Evolutionary conservation across 805 yeast species (phyloP).

Genomic region (Limtongozyma cylindracea): DNA sequence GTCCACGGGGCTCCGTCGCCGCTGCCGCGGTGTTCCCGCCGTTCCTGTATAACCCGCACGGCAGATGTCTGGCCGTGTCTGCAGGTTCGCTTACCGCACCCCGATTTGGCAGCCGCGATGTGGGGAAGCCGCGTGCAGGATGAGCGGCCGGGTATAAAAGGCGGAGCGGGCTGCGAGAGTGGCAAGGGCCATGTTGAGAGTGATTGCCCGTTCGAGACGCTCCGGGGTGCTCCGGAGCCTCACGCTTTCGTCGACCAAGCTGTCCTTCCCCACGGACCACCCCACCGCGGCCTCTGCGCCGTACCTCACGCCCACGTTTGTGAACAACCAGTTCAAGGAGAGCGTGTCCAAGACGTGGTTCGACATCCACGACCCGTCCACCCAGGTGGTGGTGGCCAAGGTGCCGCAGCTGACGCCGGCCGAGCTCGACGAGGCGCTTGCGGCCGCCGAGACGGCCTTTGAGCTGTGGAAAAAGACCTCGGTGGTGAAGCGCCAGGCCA

Average conservation of each 20-base stretch:
- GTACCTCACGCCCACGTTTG: slow-evolving; percentile 22
- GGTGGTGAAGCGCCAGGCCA: slow-evolving; percentile 46
- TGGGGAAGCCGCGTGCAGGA: too few relatives aligned
- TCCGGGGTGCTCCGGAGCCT: too few relatives aligned
- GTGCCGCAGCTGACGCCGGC: slow-evolving; percentile 33
- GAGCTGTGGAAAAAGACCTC: slow-evolving; percentile 23
- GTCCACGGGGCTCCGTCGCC: too few relatives aligned
- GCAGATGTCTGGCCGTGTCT: too few relatives aligned
- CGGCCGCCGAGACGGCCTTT: slow-evolving; percentile 39
- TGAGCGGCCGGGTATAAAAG: too few relatives aligned
- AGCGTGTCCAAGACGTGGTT: slow-evolving; percentile 19
- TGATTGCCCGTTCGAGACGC: too few relatives aligned
- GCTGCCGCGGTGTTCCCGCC: too few relatives aligned
- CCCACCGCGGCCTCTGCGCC: slow-evolving; percentile 11
- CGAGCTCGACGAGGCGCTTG: slow-evolving; percentile 41
- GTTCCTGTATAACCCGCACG: too few relatives aligned
- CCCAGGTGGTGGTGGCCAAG: slow-evolving; percentile 33
- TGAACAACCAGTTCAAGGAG: slow-evolving; percentile 22
- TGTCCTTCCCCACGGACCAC: slow-evolving; percentile 16
- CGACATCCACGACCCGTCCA: slow-evolving; percentile 56
- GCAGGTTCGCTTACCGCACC: too few relatives aligned
- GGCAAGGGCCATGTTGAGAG: too few relatives aligned
- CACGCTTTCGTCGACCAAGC: slow-evolving; percentile 7
- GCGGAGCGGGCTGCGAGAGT: too few relatives aligned
- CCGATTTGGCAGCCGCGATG: too few relatives aligned